Evolutionary conservation across 2,329 filamentous ascomycete genomes (phyloP), one percentile per base, ranked within the genome.

Genomic region (Aureobasidium melanogenum): DNA sequence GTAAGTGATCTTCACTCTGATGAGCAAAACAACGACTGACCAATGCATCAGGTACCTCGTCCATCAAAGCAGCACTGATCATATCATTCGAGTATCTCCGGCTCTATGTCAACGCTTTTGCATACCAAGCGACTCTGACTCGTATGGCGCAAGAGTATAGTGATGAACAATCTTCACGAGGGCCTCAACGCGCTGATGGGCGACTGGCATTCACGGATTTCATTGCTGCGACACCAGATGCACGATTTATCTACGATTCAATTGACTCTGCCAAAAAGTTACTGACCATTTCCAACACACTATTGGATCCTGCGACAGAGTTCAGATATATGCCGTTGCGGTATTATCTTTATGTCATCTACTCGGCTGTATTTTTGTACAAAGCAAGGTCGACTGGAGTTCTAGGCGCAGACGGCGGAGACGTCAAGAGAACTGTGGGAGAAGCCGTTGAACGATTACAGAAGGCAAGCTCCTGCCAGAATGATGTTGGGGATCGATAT

Each of bases 101-200:
- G 5, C 77, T 87, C 1, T 87, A 87, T 67, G 83, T 85, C 63
- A 87, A 86, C 61, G 84, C 84, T 0, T 87, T 87, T 67, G 84
- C 84, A 4, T 87, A 87, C 64, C 84, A 86, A 67, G 69, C 69
- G 9, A 71, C 69, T 1, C 64, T 71, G n/a, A 71, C 69, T 41
- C 68, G 69, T 19, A 64, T 71, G 50, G 59, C 59, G 17, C 36
- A 44, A 30, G 51, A 54, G 83, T 73, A 66, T 81, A 79, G 68
- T 81, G 72, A 60, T 72, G 74, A 65, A 78, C 44, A 70, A 74
- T 64, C 69, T 73, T 65, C 74, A 76, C 41, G 19, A 15, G 36
- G 44, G 5, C 22, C 41, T 9, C 59, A 52, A 15, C 46, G 58
- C 9, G 5, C 38, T n/a, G 63, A 66, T 77, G 52, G 44, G 15